Evolutionary conservation across 257 asterid species (phyloP).

Genomic region (Galeopsis tetrahit): DNA sequence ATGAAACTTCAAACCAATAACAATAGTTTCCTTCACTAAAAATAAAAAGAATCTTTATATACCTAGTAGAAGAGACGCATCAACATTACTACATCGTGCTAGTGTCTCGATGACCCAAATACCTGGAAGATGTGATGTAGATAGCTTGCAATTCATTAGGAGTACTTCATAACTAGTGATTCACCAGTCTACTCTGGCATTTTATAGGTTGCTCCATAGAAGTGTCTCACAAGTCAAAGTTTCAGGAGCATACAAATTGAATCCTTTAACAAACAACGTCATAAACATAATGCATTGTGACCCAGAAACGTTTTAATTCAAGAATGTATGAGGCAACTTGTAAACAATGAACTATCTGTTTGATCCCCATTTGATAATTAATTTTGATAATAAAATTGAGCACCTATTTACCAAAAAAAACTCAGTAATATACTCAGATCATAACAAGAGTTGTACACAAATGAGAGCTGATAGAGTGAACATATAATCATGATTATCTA

Average conservation of each 20-base stretch:
- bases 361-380: neutral
- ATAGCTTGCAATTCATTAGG: constrained; percentile 41
- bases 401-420: neutral
- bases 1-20: neutral
- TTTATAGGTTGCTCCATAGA: neutral
- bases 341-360: neutral
- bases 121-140: constrained; percentile 51
- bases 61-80: constrained; percentile 56
- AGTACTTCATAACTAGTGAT: constrained; percentile 5
- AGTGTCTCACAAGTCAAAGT: neutral
- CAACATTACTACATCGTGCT: constrained; percentile 46
- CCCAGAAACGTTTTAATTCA: neutral
- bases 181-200: constrained; percentile 5
- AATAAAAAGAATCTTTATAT: constrained; percentile 8
- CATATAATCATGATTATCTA: neutral
- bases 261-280: constrained; percentile 4
- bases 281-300: neutral
- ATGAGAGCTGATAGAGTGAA: neutral
- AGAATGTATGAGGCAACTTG: constrained; percentile 1
- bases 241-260: neutral
- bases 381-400: neutral
- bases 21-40: constrained; percentile 14
- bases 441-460: neutral
- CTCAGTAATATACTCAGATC: neutral
- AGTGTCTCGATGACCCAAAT: constrained; percentile 62